Evolutionary conservation across 331 rosid genomes (phyloP).

Genomic region (Phaseolus coccineus): DNA sequence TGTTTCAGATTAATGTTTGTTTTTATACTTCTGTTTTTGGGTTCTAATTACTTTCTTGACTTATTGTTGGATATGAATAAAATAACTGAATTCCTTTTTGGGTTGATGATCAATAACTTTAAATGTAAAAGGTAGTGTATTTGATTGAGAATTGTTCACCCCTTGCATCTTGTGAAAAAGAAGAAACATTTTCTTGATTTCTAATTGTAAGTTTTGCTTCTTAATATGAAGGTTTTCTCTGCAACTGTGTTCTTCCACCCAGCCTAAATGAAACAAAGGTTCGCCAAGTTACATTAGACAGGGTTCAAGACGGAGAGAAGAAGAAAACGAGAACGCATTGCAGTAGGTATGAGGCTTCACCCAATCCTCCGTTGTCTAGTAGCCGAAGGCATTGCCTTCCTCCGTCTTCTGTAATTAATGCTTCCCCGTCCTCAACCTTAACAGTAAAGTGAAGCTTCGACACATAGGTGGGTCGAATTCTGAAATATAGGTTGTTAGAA

Average conservation of each 20-base stretch:
- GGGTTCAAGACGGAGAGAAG: slow-evolving; percentile 58
- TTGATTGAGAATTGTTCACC: background rate
- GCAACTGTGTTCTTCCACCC: slow-evolving; percentile 97
- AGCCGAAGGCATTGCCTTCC: slow-evolving; percentile 63
- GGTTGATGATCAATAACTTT: background rate
- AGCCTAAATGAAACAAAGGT: slow-evolving; percentile 75
- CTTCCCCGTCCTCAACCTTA: slow-evolving; percentile 61
- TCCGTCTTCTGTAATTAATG: slow-evolving; percentile 63
- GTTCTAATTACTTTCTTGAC: slow-evolving; percentile 7
- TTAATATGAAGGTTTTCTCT: slow-evolving; percentile 68
- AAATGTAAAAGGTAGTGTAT: background rate
- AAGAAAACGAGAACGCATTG: slow-evolving; percentile 72
- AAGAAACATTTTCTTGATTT: slow-evolving; percentile 2
- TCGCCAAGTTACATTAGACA: slow-evolving; percentile 53
- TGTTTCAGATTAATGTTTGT: background rate
- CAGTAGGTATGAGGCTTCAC: slow-evolving; percentile 47
- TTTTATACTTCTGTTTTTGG: background rate
- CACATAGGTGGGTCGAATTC: slow-evolving; percentile 11
- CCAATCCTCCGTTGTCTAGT: slow-evolving; percentile 43
- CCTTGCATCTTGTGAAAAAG: background rate
- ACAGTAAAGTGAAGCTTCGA: slow-evolving; percentile 64
- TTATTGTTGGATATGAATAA: slow-evolving; percentile 5
- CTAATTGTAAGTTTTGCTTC: slow-evolving; percentile 22
- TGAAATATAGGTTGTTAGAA: slow-evolving; percentile 51
- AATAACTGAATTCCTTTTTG: too few relatives aligned